Evolutionary conservation across 352 stramenopile genomes (phyloP).

Genomic region (Pythium rhizo-oryzae): DNA sequence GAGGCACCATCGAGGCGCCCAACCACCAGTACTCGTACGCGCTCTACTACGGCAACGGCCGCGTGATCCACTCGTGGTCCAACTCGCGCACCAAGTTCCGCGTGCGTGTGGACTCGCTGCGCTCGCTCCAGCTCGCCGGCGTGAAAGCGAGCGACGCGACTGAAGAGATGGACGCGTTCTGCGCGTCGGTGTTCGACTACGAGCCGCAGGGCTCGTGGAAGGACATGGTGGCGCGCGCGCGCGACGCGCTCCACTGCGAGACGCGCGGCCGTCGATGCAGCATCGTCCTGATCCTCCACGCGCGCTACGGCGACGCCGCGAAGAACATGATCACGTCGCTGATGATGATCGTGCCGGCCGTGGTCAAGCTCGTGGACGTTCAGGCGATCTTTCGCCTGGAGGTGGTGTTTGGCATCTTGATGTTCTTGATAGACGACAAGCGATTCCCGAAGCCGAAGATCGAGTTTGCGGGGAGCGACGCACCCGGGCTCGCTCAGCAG

Average conservation of each 20-base stretch:
- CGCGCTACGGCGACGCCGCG: conserved; percentile 36
- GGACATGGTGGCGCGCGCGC: conserved; percentile 34
- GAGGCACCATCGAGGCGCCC: too few relatives aligned
- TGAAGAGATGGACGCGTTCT: conserved; percentile 35
- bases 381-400: background rate
- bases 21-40: conserved; percentile 26
- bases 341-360: conserved; percentile 17
- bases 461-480: background rate
- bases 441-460: conserved; percentile 2
- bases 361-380: conserved; percentile 11
- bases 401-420: background rate
- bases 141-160: conserved; percentile 25
- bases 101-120: conserved; percentile 44
- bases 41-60: conserved; percentile 41
- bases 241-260: conserved; percentile 31
- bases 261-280: conserved; percentile 16
- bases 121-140: conserved; percentile 29
- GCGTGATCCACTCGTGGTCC: conserved; percentile 47
- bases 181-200: conserved; percentile 28
- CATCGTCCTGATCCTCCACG: conserved; percentile 39
- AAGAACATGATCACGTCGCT: conserved; percentile 31
- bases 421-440: conserved; percentile 5
- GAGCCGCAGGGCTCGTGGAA: conserved; percentile 10
- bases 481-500: background rate
- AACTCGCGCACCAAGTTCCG: conserved; percentile 36